A percentile compares a stretch with the other conserved stretches of the same genome.
Conservation (phyloP, 2,329 filamentous ascomycete genomes). For the Colletotrichum neosansevieriae region DNA sequence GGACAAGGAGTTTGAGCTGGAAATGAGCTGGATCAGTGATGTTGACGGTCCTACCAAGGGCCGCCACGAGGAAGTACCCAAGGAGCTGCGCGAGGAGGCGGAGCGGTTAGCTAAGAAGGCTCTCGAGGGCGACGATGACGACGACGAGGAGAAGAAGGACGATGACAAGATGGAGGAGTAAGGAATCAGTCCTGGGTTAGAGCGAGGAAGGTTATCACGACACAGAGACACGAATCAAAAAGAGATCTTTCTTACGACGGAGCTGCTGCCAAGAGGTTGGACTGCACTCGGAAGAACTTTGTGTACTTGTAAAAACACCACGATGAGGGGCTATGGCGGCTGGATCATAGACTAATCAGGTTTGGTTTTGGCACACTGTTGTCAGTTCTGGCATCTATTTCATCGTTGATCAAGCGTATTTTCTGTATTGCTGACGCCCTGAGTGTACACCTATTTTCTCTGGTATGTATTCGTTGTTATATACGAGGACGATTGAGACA, state of each 20-base stretch:
- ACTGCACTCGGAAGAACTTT: constrained; percentile 17
- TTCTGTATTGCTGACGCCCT: too few species aligned
- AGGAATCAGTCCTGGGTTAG: constrained; percentile 35
- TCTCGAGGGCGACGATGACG: constrained; percentile 87
- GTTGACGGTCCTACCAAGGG: constrained; percentile 90
- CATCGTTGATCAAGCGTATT: too few species aligned
- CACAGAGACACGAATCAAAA: constrained; percentile 27
- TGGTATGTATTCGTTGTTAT: too few species aligned
- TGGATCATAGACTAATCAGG: constrained; percentile 43
- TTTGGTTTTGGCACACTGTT: constrained; percentile 9
- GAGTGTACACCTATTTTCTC: too few species aligned
- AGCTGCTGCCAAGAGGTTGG: not conserved
- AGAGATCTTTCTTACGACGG: constrained; percentile 30
- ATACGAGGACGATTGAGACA: too few species aligned
- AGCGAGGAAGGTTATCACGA: constrained; percentile 29
- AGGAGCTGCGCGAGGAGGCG: constrained; percentile 89
- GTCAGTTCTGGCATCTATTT: not conserved
- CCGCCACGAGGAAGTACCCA: constrained; percentile 91
- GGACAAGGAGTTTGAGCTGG: constrained; percentile 99
- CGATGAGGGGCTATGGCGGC: constrained; percentile 40
- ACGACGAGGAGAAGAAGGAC: constrained; percentile 68
- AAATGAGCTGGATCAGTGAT: constrained; percentile 98
- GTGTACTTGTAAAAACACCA: constrained; percentile 42
- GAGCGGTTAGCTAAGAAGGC: constrained; percentile 92
- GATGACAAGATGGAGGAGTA: constrained; percentile 93